phyloP scores from a whole-genome alignment of 352 stramenopile species.

The Globisporangium nodosum region DNA sequence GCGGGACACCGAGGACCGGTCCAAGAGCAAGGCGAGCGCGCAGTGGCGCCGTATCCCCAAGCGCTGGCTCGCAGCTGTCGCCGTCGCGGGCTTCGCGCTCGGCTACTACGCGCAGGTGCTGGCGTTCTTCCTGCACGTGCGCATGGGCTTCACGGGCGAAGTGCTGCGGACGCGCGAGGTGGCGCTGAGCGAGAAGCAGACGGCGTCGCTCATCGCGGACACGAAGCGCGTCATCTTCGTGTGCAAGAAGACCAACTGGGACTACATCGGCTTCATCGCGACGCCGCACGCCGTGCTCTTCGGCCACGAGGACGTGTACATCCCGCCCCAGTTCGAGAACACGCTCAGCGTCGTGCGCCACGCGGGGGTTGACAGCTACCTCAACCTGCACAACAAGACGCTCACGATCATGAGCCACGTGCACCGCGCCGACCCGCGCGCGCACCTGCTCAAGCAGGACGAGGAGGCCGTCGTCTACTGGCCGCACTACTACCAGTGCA shows the following conservation, averaged over 20 bases:
- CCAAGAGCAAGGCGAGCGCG: constrained; percentile 2
- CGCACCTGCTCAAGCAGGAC: constrained; percentile 69
- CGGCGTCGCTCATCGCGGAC: constrained; percentile 39
- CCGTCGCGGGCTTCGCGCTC: constrained; percentile 31
- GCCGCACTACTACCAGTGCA: constrained; percentile 76
- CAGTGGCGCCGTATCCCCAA: constrained; percentile 5
- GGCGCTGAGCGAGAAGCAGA: constrained; percentile 38
- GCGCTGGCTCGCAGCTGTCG: constrained; percentile 15
- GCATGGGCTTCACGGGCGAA: constrained; percentile 45
- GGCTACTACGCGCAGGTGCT: constrained; percentile 70
- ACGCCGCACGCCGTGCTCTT: constrained; percentile 64
- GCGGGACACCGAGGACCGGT: constrained; percentile 8
- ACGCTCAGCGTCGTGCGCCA: constrained; percentile 60
- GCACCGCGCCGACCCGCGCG: constrained; percentile 34
- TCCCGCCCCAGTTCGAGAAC: constrained; percentile 43
- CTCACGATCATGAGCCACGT: constrained; percentile 76
- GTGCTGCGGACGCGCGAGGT: constrained; percentile 40
- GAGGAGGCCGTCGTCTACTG: constrained; percentile 72
- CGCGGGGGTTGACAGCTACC: constrained; percentile 54
- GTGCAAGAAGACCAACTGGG: constrained; percentile 72
- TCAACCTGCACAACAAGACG: constrained; percentile 82
- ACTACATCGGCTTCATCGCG: constrained; percentile 65
- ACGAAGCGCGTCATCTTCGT: constrained; percentile 66
- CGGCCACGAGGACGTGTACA: constrained; percentile 52
- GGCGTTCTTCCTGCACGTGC: constrained; percentile 62